Evolutionary conservation across 2,329 filamentous ascomycete species (phyloP).

Genomic region (Cryoendolithus antarcticus): DNA sequence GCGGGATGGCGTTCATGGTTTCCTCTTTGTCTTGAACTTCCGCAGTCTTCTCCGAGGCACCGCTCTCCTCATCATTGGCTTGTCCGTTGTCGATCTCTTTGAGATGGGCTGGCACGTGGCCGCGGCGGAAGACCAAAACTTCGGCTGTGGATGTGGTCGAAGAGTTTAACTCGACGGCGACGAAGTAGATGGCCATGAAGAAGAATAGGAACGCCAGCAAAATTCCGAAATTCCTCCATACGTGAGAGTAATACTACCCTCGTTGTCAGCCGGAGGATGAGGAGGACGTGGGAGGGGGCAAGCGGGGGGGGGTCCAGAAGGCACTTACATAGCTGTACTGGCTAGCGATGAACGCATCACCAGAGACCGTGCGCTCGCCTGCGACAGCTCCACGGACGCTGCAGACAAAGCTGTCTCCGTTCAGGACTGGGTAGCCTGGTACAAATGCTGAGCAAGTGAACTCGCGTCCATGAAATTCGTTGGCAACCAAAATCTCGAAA

Average conservation of each 20-base stretch:
- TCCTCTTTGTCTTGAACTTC: constrained; percentile 14
- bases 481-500: constrained; percentile 48
- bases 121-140: constrained; percentile 49
- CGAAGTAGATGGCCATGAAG: constrained; percentile 52
- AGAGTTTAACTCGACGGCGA: constrained; percentile 53
- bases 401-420: constrained; percentile 26
- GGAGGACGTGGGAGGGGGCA: too few species aligned
- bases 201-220: constrained; percentile 50
- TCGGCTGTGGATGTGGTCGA: constrained; percentile 52
- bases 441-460: constrained; percentile 26
- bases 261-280: too few species aligned
- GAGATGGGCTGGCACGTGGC: constrained; percentile 31
- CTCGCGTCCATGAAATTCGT: constrained; percentile 34
- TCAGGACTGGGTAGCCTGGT: constrained; percentile 24
- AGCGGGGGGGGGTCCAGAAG: too few species aligned
- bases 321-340: constrained; percentile 22
- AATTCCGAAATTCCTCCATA: constrained; percentile 53
- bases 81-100: constrained; percentile 19
- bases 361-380: constrained; percentile 26
- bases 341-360: constrained; percentile 24
- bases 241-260: constrained; percentile 29
- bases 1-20: constrained; percentile 26
- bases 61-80: constrained; percentile 24
- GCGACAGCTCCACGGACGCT: constrained; percentile 26
- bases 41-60: constrained; percentile 17